Percentiles rank a stretch among this genome's conserved stretches.
These are phyloP conservation scores for Didymella segeticola DNA, from an alignment of 2,329 filamentous ascomycete species.

Conservation along the genomic window DNA sequence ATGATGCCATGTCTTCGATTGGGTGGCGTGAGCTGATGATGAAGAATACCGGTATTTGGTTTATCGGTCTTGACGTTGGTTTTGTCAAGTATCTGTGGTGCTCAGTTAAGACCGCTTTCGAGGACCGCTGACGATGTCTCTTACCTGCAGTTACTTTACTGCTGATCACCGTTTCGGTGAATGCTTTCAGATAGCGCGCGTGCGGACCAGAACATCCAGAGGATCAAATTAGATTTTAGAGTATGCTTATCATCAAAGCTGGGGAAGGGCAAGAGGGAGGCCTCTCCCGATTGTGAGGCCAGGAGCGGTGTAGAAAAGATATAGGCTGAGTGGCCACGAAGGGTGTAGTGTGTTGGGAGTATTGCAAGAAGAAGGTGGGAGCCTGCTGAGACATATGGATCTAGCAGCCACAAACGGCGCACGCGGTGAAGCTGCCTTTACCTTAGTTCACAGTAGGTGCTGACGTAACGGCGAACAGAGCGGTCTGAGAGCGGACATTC, in stretches of 20 bases:
- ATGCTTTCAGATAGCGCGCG: background rate
- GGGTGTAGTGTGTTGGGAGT: background rate
- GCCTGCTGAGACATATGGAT: background rate
- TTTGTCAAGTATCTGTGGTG: background rate
- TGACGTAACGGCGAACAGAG: background rate
- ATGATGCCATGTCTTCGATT: background rate
- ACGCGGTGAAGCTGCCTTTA: slow-evolving; percentile 2
- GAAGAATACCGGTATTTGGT: background rate
- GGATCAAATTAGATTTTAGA: too few species aligned
- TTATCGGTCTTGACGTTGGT: background rate
- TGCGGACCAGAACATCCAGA: background rate
- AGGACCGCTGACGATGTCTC: too few species aligned
- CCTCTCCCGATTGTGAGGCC: too few species aligned
- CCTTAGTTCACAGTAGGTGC: background rate
- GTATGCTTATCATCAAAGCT: too few species aligned
- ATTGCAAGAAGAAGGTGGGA: background rate
- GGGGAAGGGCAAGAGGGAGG: too few species aligned
- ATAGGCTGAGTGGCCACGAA: background rate
- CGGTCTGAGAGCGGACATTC: background rate
- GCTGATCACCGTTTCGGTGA: background rate
- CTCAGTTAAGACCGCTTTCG: too few species aligned
- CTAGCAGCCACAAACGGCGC: background rate
- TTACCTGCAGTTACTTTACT: background rate
- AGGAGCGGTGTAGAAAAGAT: background rate
- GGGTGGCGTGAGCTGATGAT: background rate